Evolutionary conservation across 306 rosid genomes (phyloP), one percentile per base, ranked within the genome.

Genomic region (Urtica urens): DNA sequence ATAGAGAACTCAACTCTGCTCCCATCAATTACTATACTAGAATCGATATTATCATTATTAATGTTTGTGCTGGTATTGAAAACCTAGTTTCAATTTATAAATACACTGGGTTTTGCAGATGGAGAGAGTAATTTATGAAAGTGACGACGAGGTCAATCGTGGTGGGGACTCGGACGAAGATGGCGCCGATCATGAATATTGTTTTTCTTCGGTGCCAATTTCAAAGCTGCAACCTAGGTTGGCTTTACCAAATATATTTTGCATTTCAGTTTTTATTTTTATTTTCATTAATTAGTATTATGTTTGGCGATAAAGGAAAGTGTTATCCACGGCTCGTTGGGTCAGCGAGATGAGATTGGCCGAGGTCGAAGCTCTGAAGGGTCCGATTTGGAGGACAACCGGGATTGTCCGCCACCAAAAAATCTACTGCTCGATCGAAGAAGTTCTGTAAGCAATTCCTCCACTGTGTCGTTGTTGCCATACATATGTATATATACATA

Each of bases 181-280:
- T 55, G 88, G 76, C 35, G n/a, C n/a, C n/a, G 93, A 73, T 37
- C 75, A 76, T 38, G 68, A 63, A 22, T 39, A 27, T 63, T 57
- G 44, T 22, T 65, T 43, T 54, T 61, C 67, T 34, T 77, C 83
- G 44, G 49, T 26, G 63, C 50, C 54, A 23, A 10, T 55, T 39
- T 64, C 86, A 56, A 78, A 78, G 62, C 74, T 72, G 54, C 88
- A 80, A 53, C 66, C 78, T 25, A 80, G 94, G 93, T 87, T 14
- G 10, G 15, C 1, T 11, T 14, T 31, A 31, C 2, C 13, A 10
- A 16, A 10, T 35, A 3, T 3, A 35, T 3, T 4, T 14, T 7
- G n/a, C 0, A 10, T 35, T 20, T 12, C 10, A n/a, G 18, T 27
- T 45, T 13, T 21, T 2, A 7, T 43, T 27, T 49, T 27, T 16